Base-by-base conservation (phyloP, 495 filamentous ascomycete genomes). In the Xylaria telfairii region DNA sequence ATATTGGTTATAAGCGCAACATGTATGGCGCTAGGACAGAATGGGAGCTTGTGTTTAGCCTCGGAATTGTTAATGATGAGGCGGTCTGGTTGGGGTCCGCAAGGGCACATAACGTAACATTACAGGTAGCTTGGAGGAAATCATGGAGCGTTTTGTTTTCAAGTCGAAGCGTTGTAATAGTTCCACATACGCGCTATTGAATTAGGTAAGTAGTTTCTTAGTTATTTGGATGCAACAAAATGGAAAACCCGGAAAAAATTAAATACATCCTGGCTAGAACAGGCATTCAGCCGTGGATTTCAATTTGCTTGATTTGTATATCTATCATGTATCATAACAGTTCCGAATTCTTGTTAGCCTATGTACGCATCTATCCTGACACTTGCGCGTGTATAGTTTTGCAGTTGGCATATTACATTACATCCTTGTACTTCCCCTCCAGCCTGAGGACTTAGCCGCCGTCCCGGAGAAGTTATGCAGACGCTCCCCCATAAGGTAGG, bases 401-500 rank as follows among this genome's bases (percentile, higher is more conserved):
- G 65, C 37, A 67, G 28, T 6, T 15, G 34, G 59, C 37, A 42
- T 26, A 13, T 6, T 21, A 68, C 13, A 15, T 42, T 71, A 61
- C 54, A 82, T 44, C 46, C 79, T 75, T 5, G 75, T 39, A 28
- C 75, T 74, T 2, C 73, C 76, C 54, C 73, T 76, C 82, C 82
- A 84, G 3, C 68, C 26, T 67, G 77, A 42, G 54, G 71, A 63
- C 62, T 77, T 76, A 0, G 68, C 67, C 3, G 73, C 68, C 24
- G 76, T 61, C 0, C 72, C 72, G 62, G 82, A 77, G 70, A 96
- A 96, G 77, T 98, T 98, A 77, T 98, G 95, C 71, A 99, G 81
- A 41, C 94, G 83, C 82, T 98, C 94, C 2, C 96, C 96, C 75
- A 98, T 96, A 72, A 98, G 82, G 76, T 98, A 99, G 9, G 97